phyloP scores from a whole-genome alignment of 306 rosid species.

The Pachyrhizus erosus region DNA sequence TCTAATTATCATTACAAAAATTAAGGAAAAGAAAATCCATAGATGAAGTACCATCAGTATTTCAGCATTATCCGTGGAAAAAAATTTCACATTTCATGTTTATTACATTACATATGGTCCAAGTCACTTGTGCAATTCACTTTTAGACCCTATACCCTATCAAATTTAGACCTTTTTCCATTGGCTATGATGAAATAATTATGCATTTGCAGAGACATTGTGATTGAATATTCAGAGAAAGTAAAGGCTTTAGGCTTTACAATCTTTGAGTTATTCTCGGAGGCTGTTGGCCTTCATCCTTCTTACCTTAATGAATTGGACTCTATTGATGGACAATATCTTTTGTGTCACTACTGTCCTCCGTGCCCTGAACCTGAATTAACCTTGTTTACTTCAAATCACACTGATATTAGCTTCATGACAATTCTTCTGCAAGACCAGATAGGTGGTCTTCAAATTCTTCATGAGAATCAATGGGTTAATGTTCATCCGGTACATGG shows the following conservation, averaged over 20 bases:
- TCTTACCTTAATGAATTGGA: slow-evolving; percentile 36
- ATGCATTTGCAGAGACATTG: slow-evolving; percentile 39
- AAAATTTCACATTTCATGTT: not conserved
- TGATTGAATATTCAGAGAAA: slow-evolving; percentile 43
- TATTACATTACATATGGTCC: not conserved
- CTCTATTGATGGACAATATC: not conserved
- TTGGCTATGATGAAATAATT: not conserved
- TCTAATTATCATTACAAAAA: not conserved
- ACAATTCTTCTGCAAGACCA: slow-evolving; percentile 60
- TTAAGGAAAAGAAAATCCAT: not conserved
- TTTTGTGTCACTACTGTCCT: slow-evolving; percentile 43
- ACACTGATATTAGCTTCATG: slow-evolving; percentile 44
- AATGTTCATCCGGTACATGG: slow-evolving; percentile 40
- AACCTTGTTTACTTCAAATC: slow-evolving; percentile 38
- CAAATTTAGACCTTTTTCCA: not conserved
- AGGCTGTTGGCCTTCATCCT: slow-evolving; percentile 43
- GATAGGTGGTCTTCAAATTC: slow-evolving; percentile 61
- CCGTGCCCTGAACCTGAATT: slow-evolving; percentile 54
- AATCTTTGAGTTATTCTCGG: slow-evolving; percentile 44
- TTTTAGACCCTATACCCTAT: not conserved
- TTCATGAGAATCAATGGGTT: slow-evolving; percentile 35
- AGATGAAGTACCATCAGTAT: not conserved
- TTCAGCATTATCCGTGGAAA: not conserved
- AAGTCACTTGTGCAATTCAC: not conserved
- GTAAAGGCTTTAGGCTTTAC: slow-evolving; percentile 16